Evolutionary conservation across 495 filamentous ascomycete genomes (phyloP), one percentile per base, ranked within the genome.

Genomic region (Talaromyces thailandensis): DNA sequence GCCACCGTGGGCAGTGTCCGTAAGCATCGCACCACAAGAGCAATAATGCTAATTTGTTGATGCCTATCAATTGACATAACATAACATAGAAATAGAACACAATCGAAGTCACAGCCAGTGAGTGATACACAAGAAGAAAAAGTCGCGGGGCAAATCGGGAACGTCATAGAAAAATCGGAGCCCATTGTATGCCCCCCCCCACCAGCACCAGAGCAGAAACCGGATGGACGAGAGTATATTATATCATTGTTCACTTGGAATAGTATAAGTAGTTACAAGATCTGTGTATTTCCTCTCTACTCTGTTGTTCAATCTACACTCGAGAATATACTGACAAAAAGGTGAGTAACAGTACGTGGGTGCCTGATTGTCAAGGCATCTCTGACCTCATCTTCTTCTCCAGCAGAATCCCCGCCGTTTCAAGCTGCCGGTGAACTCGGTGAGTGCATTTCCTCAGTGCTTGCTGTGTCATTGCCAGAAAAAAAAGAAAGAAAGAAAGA

Each of bases 31-130:
- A 40, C 35, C 11, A 35, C 12, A 12, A 40, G 35, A 40, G n/a
- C n/a, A n/a, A n/a, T n/a, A n/a, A n/a, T n/a, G n/a, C n/a, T n/a
- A n/a, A n/a, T n/a, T n/a, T n/a, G n/a, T 40, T 40, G 35, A 40
- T 40, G 35, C 2, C 35, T 2, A 40, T 40, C 32, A 37, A 40
- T 40, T 40, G 35, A 4, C 14, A 40, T n/a, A 40, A 40, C 16
- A 5, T 25, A 81, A 69, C 58, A 76, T 64, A 62, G 77, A 60
- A 21, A 21, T 48, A 48, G 43, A 48, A 48, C 21, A n/a, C n/a
- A 18, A 48, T 48, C n/a, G 43, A 48, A 48, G 8, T 21, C 4
- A 18, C 40, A 45, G n/a, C 18, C 14, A 21, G 16, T 25, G 23
- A 53, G 32, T 37, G 12, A 12, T 37, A 12, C 16, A 6, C 16